A percentile compares a stretch with the other conserved stretches of the same genome.
These are phyloP conservation scores for Crotalaria pallida DNA, from an alignment of 306 rosid species.

Conservation along the genomic window DNA sequence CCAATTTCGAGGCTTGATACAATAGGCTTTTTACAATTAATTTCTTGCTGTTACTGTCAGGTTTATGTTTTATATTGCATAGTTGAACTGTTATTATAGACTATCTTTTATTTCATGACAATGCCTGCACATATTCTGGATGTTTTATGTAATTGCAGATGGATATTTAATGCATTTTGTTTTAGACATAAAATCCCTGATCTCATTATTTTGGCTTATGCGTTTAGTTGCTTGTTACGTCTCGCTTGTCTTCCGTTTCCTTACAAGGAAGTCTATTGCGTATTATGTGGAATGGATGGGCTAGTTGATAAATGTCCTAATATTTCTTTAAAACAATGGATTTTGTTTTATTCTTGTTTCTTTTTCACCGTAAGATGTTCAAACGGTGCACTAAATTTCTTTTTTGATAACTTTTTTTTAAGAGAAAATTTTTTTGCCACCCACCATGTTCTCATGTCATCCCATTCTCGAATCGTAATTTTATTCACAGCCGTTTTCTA, in stretches of 20 bases:
- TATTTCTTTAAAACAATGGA: too few species aligned
- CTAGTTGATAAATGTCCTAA: background rate
- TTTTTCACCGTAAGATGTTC: too few species aligned
- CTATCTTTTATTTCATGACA: conserved; percentile 11
- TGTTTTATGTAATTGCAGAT: conserved; percentile 37
- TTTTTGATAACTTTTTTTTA: too few species aligned
- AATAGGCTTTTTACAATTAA: conserved; percentile 13
- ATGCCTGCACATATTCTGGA: conserved; percentile 30
- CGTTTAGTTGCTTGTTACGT: background rate
- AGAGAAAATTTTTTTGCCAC: too few species aligned
- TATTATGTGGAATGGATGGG: background rate
- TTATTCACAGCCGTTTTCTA: too few species aligned
- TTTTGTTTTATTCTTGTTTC: too few species aligned
- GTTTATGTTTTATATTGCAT: conserved; percentile 18
- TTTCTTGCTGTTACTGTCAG: conserved; percentile 9
- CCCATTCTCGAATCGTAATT: too few species aligned
- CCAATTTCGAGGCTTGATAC: conserved; percentile 28
- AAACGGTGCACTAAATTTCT: too few species aligned
- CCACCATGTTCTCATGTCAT: too few species aligned
- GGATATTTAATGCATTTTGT: background rate
- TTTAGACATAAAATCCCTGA: background rate
- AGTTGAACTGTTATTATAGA: conserved; percentile 11
- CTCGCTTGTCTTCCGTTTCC: background rate
- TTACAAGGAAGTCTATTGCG: background rate
- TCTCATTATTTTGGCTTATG: background rate